These are phyloP conservation scores for Amaranthus palmeri DNA, from an alignment of 148 eudicot genomes.

Conservation along the genomic window DNA sequence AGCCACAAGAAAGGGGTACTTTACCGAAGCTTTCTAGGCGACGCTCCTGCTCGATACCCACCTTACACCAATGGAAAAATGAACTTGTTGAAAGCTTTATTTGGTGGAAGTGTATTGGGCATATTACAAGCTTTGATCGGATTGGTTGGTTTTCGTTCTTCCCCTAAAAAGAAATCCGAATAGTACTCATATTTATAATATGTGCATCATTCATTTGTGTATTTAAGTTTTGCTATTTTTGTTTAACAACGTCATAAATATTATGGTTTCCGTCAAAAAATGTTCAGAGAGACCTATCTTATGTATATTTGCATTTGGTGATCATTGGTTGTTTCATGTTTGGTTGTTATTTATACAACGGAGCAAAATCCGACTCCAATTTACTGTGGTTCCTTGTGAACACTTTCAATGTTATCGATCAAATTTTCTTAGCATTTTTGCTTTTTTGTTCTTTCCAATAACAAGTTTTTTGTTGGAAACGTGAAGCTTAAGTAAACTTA, in stretches of 20 bases:
- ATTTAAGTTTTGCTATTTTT: not conserved
- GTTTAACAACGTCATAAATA: not conserved
- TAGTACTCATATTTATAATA: not conserved
- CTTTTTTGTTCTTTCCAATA: too few species aligned
- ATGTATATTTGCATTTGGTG: too few species aligned
- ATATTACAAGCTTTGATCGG: constrained; percentile 52
- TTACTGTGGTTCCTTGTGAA: too few species aligned
- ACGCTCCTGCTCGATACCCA: constrained; percentile 65
- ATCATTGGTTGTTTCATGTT: too few species aligned
- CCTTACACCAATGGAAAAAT: constrained; percentile 66
- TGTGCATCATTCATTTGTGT: constrained; percentile 12
- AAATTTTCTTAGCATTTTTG: too few species aligned
- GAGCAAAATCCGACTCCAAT: too few species aligned
- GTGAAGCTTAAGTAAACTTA: too few species aligned
- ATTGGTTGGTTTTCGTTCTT: constrained; percentile 17
- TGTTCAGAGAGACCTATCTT: not conserved
- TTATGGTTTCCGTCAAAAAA: not conserved
- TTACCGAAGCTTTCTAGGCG: constrained; percentile 46
- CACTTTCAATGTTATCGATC: too few species aligned
- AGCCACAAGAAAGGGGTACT: constrained; percentile 79
- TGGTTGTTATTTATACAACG: too few species aligned
- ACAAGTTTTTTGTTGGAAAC: too few species aligned
- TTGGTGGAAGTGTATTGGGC: constrained; percentile 45
- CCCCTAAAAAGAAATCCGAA: constrained; percentile 19
- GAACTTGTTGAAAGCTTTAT: constrained; percentile 48